These are phyloP conservation scores for Beauveria scarabaeidicola DNA, from an alignment of 2,329 filamentous ascomycete species.

Conservation along the genomic window DNA sequence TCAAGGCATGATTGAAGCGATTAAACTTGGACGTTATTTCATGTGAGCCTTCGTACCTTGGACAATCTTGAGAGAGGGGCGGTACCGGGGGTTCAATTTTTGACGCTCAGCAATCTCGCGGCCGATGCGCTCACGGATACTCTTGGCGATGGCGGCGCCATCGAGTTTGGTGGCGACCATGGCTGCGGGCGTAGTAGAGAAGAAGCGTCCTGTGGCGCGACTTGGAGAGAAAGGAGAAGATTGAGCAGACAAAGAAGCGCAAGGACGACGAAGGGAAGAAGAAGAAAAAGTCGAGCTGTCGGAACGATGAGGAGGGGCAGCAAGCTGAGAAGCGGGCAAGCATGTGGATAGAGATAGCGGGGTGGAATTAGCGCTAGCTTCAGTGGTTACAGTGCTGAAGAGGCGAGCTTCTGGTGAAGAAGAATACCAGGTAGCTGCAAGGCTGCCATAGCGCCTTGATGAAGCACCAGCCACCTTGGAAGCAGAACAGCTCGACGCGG, in stretches of 20 bases:
- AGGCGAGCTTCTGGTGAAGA: not conserved
- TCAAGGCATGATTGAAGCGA: not conserved
- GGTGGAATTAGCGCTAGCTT: not conserved
- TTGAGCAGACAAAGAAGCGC: not conserved
- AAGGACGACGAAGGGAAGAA: not conserved
- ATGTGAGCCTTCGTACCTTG: conserved; percentile 56
- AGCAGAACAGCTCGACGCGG: not conserved
- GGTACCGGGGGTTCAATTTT: conserved; percentile 74
- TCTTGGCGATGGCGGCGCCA: conserved; percentile 89
- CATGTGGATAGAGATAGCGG: not conserved
- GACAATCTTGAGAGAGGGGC: conserved; percentile 85
- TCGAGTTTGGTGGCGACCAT: conserved; percentile 93
- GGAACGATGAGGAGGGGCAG: not conserved
- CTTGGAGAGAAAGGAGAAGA: not conserved
- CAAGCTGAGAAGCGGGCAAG: not conserved
- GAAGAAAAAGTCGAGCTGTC: conserved; percentile 4
- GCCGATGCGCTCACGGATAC: conserved; percentile 75
- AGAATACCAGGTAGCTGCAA: not conserved
- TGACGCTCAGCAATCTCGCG: conserved; percentile 75
- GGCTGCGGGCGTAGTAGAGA: conserved; percentile 42
- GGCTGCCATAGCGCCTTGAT: not conserved
- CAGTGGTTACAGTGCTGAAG: not conserved
- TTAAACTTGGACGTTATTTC: not conserved
- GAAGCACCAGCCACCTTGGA: not conserved
- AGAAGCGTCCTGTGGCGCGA: conserved; percentile 27